Evolutionary conservation across 768 basidiomycete species (phyloP).

Genomic region (Nidularia sp.): DNA sequence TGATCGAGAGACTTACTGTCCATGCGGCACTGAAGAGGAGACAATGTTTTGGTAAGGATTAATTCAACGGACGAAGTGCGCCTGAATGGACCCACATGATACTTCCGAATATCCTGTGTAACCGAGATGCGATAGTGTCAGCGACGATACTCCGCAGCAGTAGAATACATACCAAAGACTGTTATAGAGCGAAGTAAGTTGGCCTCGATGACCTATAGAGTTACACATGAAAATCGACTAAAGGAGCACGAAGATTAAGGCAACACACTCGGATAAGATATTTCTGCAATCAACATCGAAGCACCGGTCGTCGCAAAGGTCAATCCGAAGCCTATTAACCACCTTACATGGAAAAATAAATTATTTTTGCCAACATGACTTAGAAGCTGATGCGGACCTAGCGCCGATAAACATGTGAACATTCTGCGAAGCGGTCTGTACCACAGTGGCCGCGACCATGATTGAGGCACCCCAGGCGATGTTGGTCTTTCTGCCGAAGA

Average conservation of each 20-base stretch:
- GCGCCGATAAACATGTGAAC: conserved; percentile 57
- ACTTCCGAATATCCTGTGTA: background rate
- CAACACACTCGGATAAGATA: conserved; percentile 13
- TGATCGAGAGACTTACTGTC: background rate
- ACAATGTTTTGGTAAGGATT: background rate
- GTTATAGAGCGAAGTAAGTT: conserved; percentile 16
- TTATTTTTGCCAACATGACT: background rate
- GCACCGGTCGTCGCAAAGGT: conserved; percentile 14
- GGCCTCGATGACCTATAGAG: conserved; percentile 6
- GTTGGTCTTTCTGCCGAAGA: conserved; percentile 43
- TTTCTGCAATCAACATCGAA: conserved; percentile 15
- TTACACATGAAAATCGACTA: background rate
- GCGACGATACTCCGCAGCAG: background rate
- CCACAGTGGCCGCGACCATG: conserved; percentile 44
- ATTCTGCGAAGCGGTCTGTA: conserved; percentile 49
- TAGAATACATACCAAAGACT: conserved; percentile 12
- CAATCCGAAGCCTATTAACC: conserved; percentile 14
- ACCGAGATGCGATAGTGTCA: background rate
- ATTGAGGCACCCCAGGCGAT: conserved; percentile 46
- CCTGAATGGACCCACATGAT: background rate
- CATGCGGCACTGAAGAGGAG: background rate
- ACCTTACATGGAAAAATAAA: conserved; percentile 5
- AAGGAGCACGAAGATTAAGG: background rate
- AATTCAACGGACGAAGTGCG: background rate
- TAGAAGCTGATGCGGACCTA: conserved; percentile 16